Base-by-base conservation (phyloP, 805 yeast genomes). In the Lachancea cidri region DNA sequence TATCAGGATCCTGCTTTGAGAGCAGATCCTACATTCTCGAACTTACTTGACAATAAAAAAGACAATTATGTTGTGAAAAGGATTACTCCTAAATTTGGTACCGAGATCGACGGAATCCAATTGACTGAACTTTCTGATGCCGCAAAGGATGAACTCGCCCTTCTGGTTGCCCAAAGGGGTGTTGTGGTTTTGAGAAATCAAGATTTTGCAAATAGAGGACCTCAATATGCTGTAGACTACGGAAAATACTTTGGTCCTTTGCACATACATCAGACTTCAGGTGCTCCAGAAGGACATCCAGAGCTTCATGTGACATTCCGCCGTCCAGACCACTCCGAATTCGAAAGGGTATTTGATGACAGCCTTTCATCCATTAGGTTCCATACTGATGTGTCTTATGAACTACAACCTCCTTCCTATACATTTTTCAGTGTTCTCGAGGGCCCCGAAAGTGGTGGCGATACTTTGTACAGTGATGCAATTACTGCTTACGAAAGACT, bases 331-430 rank as follows among this genome's bases (percentile, higher is more conserved):
- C 56, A 66, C 38, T 47, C 53, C 5, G 66, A 60, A 44, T 60
- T 59, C 45, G 39, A 47, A 39, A 58, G 52, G 25, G 60, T 53
- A 8, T 60, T 60, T 39, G 50, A 43, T 2, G 52, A 60, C 27
- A 45, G 45, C 7, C 37, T 48, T 4, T 41, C 56, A 4, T 46
- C 58, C 3, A 45, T 55, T 19, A 58, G 57, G 5, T 83, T 85
- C 84, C 91, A 83, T 62, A 74, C 85, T 3, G 93, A 83, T 58
- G 83, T 81, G 31, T 74, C 86, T 24, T 83, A 80, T 58, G 89
- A 83, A 59, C 70, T 71, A 43, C 86, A 80, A 58, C 83, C 88
- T 5, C 84, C 89, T 11, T 83, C 83, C 13, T 67, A 74, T 42
- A 83, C 94, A 0, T 73, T 81, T 46, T 79, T 84, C 54, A 69